Evolutionary conservation across 306 rosid species (phyloP), one percentile per base, ranked within the genome.

Genomic region (Crataegus laevigata): DNA sequence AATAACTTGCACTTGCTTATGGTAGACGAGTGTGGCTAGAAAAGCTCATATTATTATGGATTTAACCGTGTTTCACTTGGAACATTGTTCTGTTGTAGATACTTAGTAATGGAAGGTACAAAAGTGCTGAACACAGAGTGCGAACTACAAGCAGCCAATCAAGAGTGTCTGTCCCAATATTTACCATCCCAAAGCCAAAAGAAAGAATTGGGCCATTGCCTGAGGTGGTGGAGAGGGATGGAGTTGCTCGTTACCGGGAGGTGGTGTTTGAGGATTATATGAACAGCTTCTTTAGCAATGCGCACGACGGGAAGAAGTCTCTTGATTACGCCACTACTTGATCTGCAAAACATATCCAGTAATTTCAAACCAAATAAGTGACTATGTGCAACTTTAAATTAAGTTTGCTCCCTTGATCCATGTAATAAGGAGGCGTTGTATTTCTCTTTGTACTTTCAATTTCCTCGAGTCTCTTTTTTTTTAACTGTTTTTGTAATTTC

Each of bases 61-160:
- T 10, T 26, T 72, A 58, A 58, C 21, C 26, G 30, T 42, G 22
- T 29, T n/a, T 29, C 34, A 15, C 18, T 3, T 59, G 17, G 45
- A n/a, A 21, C 10, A 55, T 38, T 68, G 28, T 34, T 61, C 1
- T 24, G 50, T 32, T 24, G 1, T 22, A 84, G 90, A 82, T 85
- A 77, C 28, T 91, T n/a, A 91, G 90, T 73, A 89, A 89, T 78
- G 93, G 93, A 17, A 87, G 71, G 82, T 89, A 89, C 34, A 84
- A 81, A 79, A 91, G 91, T 66, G 86, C 90, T 15, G 91, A 89
- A 69, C 93, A 88, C 77, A 68, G 84, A 69, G 93, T 81, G 3
- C 78, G 83, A 36, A 84, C 90, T 5, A 81, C 84, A 8, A 85
- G 79, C 78, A 76, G 22, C 6, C 42, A 91, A 67, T 80, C 90